Base-by-base conservation (phyloP, 129 eudicot genomes). In the Flaveria brownii region DNA sequence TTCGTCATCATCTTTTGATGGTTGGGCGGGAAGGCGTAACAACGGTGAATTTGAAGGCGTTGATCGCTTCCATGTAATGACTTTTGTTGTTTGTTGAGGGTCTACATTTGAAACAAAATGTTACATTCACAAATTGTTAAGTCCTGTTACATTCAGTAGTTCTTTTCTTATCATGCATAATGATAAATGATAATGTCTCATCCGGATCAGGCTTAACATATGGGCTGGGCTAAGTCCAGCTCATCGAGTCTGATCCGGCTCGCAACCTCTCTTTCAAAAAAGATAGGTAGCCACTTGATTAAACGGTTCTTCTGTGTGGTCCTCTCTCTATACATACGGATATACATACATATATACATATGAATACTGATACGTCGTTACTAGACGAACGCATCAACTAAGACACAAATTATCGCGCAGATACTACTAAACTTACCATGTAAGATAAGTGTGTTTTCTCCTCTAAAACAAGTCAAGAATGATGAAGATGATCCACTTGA, bases 61-160 rank as follows among this genome's bases (percentile, higher is more conserved):
- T 64, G 98, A 83, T 59, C 97, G 88, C 56, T 93, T 88, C 97
- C 96, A 90, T 22, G 90, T 86, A 70, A 93, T 87, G 45, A 90
- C 81, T 79, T 93, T 93, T 55, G 87, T 72, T 23, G 68, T 88
- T 77, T 84, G 89, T 17, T 80, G 82, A 71, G 82, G 66, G 60
- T 76, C 88, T 81, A 76, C 56, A 72, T 15, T 56, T 1, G 13
- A 16, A 61, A 50, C 46, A n/a, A n/a, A 25, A 16, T 1, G 66
- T 25, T 36, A 49, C 46, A 15, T 14, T 30, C 69, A 2, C 10
- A 63, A 63, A 16, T 4, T 63, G 12, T 30, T 6, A 13, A 25
- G 66, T 25, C 66, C 7, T 60, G 33, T 60, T 60, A 9, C 41
- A 12, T 23, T 47, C 5, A 36, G 41, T 61, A 4, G 23, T 57